Evolutionary conservation across 1,284 basidiomycete species (phyloP).

Genomic region (Kwoniella shivajii): DNA sequence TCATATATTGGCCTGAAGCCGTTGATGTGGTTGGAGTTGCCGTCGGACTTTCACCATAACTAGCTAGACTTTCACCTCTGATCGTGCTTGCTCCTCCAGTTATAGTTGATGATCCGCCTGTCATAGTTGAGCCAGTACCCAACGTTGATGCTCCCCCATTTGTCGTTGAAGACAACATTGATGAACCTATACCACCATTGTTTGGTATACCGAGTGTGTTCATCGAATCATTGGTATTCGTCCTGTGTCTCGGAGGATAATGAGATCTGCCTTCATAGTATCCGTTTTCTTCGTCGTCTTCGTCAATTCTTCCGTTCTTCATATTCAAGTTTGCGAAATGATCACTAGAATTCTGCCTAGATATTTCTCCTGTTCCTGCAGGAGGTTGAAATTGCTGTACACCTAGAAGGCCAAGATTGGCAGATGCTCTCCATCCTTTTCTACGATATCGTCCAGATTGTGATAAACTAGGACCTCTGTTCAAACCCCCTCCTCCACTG

Average conservation of each 20-base stretch:
- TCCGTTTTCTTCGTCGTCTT: slow-evolving; percentile 44
- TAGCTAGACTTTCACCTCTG: slow-evolving; percentile 21
- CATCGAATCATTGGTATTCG: slow-evolving; percentile 10
- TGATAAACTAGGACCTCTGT: slow-evolving; percentile 31
- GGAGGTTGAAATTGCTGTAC: not conserved
- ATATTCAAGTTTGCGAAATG: not conserved
- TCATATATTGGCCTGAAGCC: slow-evolving; percentile 12
- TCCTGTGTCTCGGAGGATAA: not conserved
- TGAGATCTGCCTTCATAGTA: not conserved
- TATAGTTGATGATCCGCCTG: slow-evolving; percentile 13
- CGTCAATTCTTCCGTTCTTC: slow-evolving; percentile 23
- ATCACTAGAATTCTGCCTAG: slow-evolving; percentile 28
- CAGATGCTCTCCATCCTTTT: slow-evolving; percentile 33
- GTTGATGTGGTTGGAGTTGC: slow-evolving; percentile 9
- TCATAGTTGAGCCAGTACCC: not conserved
- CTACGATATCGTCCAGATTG: slow-evolving; percentile 36
- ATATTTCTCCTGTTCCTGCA: not conserved
- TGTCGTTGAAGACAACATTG: not conserved
- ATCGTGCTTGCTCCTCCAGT: slow-evolving; percentile 27
- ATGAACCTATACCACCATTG: not conserved
- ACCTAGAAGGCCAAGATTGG: slow-evolving; percentile 14
- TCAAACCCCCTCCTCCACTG: slow-evolving; percentile 12
- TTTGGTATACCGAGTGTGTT: slow-evolving; percentile 5
- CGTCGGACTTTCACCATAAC: slow-evolving; percentile 28
- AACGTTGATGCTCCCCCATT: not conserved